phyloP scores from a whole-genome alignment of 1,139 yeast species.

The Scheffersomyces illinoinensis region DNA sequence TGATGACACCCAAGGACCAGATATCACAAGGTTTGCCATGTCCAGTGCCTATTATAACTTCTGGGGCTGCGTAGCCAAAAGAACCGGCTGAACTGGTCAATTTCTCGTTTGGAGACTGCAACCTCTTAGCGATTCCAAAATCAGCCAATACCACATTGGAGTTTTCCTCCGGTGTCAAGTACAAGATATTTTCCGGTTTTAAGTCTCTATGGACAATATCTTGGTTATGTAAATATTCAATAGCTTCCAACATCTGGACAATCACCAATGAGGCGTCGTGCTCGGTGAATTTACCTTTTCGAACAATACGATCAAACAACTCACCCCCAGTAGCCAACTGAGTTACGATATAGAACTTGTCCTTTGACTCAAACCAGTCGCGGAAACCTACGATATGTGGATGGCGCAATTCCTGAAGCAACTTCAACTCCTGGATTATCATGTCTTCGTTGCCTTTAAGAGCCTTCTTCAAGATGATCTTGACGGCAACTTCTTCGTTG shows the following conservation, averaged over 20 bases:
- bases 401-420: slow-evolving; percentile 66
- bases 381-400: slow-evolving; percentile 81
- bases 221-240: slow-evolving; percentile 67
- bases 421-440: slow-evolving; percentile 72
- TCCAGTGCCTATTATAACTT: slow-evolving; percentile 72
- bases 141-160: slow-evolving; percentile 84
- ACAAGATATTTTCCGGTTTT: slow-evolving; percentile 86
- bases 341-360: slow-evolving; percentile 73
- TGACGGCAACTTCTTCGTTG: slow-evolving; percentile 79
- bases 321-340: slow-evolving; percentile 91
- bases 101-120: slow-evolving; percentile 60
- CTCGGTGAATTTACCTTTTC: slow-evolving; percentile 79
- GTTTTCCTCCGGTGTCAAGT: slow-evolving; percentile 50
- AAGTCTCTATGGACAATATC: slow-evolving; percentile 89
- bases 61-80: slow-evolving; percentile 94
- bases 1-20: slow-evolving; percentile 90
- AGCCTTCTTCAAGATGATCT: slow-evolving; percentile 80
- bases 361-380: slow-evolving; percentile 88
- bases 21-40: slow-evolving; percentile 90
- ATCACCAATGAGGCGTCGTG: slow-evolving; percentile 75
- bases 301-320: slow-evolving; percentile 78
- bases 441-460: slow-evolving; percentile 72
- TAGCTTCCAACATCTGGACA: slow-evolving; percentile 70
- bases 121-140: slow-evolving; percentile 85
- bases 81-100: slow-evolving; percentile 84